Evolutionary conservation across 1,139 yeast species (phyloP), one percentile per base, ranked within the genome.

Genomic region (Diutina ranongensis): DNA sequence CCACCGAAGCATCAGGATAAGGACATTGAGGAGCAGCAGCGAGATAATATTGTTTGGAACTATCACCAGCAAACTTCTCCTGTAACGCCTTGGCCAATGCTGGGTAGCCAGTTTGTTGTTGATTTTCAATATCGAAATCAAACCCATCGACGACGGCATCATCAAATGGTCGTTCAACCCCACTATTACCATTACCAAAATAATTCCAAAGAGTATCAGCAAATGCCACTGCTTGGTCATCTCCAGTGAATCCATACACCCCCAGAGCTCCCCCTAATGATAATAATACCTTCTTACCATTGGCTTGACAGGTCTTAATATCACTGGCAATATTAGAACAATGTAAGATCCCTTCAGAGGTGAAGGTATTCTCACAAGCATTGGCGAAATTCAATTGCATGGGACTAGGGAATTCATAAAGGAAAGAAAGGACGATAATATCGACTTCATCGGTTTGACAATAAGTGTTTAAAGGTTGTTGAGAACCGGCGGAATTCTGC

Each of bases 11-110:
- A 66, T 89, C 97, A 19, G 97, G 97, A 60, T 80, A 85, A 18
- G 82, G 84, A 68, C 97, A 89, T 68, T 89, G 97, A 25, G 97
- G 97, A 52, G 97, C 95, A 51, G 96, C 96, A 46, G 95, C 78
- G 45, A 89, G 67, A 61, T 84, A 88, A 65, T 84, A 89, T 15
- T 63, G 57, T 61, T 76, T 81, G 19, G 83, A 69, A 21, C 69
- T 41, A 55, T 80, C 81, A 20, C 66, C 59, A 18, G 66, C 65
- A 55, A 75, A 86, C 50, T 75, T 67, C 13, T 59, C 55, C 67
- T 92, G 80, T 55, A 89, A 71, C 49, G 71, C 71, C 10, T 61
- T 70, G 22, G 78, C 86, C 49, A 82, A 64, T 32, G 86, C 82
- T 46, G 74, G 74, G 51, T 76, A 76, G 25, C 89, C 89, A 3